Evolutionary conservation across 495 filamentous ascomycete species (phyloP), one percentile per base, ranked within the genome.

Genomic region (Hypoxylon subgilvum): DNA sequence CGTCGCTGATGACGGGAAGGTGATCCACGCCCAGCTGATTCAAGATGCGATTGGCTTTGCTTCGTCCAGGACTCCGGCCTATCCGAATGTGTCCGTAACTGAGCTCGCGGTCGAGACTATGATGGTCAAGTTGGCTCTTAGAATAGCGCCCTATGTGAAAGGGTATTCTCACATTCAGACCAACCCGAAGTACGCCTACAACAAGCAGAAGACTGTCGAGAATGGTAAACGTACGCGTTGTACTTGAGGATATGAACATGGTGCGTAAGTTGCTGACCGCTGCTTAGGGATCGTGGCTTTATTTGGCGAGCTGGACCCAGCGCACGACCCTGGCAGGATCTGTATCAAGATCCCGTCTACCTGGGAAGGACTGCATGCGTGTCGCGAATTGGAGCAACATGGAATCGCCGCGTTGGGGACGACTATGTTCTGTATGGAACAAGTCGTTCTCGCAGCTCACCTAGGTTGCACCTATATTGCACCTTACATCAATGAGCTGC

Each of bases 271-370:
- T 39, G 22, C 44, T 57, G 18, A 61, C 18, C 18, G 8, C 8
- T 31, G 22, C 16, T 21, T 59, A 83, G 82, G 82, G 35, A 76
- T 84, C 21, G 66, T 82, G 6, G 54, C 72, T 7, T 63, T 82
- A 48, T 80, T 82, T 66, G 65, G 72, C 23, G 66, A 75, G 30
- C 61, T 87, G 6, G 72, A 78, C 12, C 79, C 81, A 0, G 52
- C 45, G 3, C 81, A 84, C 57, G 71, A 81, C 22, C 43, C 61
- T n/a, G 66, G 69, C 4, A 75, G 82, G 51, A 70, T 88, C 34
- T 84, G 78, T 39, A 82, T 87, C 73, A 88, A 87, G 51, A 79
- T 88, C 41, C 83, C 83, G 1, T 72, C 77, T 18, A 88, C 84
- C 4, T 86, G 83, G 79, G 83, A 87, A 64, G 86, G 86, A 3